Evolutionary conservation across 2,329 filamentous ascomycete genomes (phyloP).

Genomic region (Trichoderma sp.): DNA sequence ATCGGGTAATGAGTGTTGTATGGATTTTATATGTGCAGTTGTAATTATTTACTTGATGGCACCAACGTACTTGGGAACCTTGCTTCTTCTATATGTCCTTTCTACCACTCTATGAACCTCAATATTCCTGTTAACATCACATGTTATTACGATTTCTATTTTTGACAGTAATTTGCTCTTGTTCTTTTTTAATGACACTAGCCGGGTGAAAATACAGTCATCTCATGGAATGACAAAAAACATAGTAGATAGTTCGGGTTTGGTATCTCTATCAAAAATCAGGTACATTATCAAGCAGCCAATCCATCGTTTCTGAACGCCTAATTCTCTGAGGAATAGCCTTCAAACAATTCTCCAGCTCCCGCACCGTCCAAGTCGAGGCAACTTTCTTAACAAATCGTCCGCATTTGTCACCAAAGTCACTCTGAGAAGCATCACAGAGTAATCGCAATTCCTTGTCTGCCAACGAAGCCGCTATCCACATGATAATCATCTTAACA

Average conservation of each 20-base stretch:
- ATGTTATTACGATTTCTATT: background rate
- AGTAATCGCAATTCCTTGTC: constrained; percentile 22
- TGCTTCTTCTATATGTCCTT: too few relatives aligned
- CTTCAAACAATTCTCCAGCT: background rate
- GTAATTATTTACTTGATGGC: background rate
- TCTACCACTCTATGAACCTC: too few relatives aligned
- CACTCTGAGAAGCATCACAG: constrained; percentile 20
- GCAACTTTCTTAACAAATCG: background rate
- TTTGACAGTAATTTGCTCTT: too few relatives aligned
- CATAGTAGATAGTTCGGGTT: too few relatives aligned
- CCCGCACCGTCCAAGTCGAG: background rate
- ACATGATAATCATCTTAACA: constrained; percentile 32
- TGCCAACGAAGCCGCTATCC: constrained; percentile 31
- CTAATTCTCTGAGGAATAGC: background rate
- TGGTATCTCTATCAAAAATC: background rate
- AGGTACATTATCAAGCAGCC: background rate
- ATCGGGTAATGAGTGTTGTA: background rate
- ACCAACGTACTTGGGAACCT: background rate
- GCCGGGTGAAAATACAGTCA: too few relatives aligned
- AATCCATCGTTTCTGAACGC: constrained; percentile 3
- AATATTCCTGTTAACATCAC: too few relatives aligned
- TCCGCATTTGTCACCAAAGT: background rate
- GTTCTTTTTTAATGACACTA: too few relatives aligned
- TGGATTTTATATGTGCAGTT: background rate
- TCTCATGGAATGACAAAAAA: too few relatives aligned